A percentile compares a stretch with the other conserved stretches of the same genome.
Conservation (phyloP, 441 rosid species). For the Arabidopsis hybrid region DNA sequence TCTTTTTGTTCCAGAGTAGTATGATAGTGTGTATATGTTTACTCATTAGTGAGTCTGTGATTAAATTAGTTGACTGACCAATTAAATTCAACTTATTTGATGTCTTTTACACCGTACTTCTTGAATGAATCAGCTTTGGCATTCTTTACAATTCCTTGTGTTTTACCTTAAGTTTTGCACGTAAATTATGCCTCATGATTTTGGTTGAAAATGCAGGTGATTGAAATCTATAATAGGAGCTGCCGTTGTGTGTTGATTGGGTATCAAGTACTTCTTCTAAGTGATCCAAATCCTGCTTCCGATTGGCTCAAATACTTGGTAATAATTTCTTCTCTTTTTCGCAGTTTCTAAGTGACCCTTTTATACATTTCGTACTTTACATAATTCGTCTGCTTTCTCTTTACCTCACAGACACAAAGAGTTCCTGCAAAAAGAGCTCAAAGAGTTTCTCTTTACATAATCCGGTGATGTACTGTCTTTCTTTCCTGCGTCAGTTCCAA, state of each 20-base stretch:
- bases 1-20: neutral
- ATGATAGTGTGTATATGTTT: neutral
- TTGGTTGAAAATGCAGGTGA: neutral
- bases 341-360: neutral
- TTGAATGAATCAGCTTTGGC: neutral
- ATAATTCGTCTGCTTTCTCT: neutral
- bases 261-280: no score
- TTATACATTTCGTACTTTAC: neutral
- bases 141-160: neutral
- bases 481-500: neutral
- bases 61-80: neutral
- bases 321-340: neutral
- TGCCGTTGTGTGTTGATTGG: no score
- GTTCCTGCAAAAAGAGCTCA: neutral
- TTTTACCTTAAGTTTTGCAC: no score
- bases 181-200: neutral
- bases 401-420: neutral
- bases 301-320: neutral
- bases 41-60: neutral
- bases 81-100: neutral
- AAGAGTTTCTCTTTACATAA: neutral
- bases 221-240: no score
- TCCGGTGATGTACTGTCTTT: neutral
- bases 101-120: neutral
- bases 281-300: no score